Evolutionary conservation across 2,329 filamentous ascomycete genomes (phyloP), one percentile per base, ranked within the genome.

Genomic region (Tolypocladium paradoxum): DNA sequence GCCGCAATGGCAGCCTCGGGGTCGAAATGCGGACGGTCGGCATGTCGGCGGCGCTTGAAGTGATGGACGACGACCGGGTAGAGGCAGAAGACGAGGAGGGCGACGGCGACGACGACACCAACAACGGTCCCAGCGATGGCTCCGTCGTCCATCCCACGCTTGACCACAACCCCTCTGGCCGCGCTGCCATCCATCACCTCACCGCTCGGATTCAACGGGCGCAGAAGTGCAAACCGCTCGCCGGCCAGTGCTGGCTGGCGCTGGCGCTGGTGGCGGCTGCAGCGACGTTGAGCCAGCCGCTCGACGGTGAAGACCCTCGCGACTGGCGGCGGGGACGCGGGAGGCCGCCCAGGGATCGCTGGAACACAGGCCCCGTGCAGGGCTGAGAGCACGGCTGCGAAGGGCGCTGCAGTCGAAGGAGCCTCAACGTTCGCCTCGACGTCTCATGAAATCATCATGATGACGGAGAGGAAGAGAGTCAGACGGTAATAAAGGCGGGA

Each of bases 91-190:
- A 62, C 56, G 48, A 70, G 53, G 14, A 73, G 62, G 16, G 57
- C 61, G 46, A 64, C 57, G 43, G 61, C 69, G 46, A 71, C 55
- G 40, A 70, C 51, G 50, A 65, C 59, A 34, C 71, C 71, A 45
- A 73, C 60, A 29, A 67, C 64, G 50, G 70, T 61, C 36, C 71
- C 71, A 2, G 69, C 71, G 49, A 72, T 64, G 48, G 64, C 65
- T 40, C 69, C 70, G 56, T 68, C 58, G 51, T 60, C 59, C 51
- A 71, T 54, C 35, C 62, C 55, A 47, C 68, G 65, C 55, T 61
- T 66, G 34, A 55, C 53, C 43, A 63, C 37, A 34, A 53, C 50
- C 48, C 55, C 56, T 51, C 60, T 56, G 49, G 49, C 50, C 11
- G 33, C 20, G 24, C 33, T 29, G 35, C 16, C 36, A 31, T 37